Conservation (phyloP, 2,329 filamentous ascomycete species). For the Pestalotiopsis sp. region DNA sequence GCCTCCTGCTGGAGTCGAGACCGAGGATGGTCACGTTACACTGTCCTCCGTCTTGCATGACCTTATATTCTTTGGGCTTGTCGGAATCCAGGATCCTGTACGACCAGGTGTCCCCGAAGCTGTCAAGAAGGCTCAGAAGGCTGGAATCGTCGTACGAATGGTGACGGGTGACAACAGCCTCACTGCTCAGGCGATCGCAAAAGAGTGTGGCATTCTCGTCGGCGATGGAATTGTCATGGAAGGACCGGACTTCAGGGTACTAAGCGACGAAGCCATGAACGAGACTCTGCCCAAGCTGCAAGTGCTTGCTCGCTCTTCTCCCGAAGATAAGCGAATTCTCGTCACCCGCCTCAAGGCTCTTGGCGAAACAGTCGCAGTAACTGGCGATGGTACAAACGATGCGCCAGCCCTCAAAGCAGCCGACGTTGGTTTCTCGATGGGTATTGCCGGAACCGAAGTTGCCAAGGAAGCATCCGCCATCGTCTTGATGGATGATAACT, state of each 20-base stretch:
- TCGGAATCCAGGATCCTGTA: conserved; percentile 77
- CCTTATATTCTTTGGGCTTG: conserved; percentile 73
- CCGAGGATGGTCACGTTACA: conserved; percentile 63
- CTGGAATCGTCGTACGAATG: conserved; percentile 75
- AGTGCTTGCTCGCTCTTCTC: conserved; percentile 66
- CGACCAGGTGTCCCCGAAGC: conserved; percentile 69
- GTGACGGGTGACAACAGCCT: conserved; percentile 74
- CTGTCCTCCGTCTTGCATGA: conserved; percentile 66
- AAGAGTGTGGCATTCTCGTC: conserved; percentile 71
- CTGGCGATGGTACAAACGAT: conserved; percentile 70
- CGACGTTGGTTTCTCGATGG: conserved; percentile 71
- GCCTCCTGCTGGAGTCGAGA: conserved; percentile 68
- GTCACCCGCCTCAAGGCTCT: conserved; percentile 63
- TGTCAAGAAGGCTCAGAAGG: conserved; percentile 67
- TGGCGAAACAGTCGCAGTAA: conserved; percentile 65
- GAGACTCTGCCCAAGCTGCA: conserved; percentile 60
- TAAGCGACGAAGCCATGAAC: conserved; percentile 62
- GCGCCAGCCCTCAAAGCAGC: conserved; percentile 67
- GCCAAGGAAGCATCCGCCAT: conserved; percentile 72
- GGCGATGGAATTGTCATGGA: conserved; percentile 67
- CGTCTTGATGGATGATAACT: conserved; percentile 69
- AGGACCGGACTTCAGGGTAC: conserved; percentile 66
- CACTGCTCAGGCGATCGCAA: conserved; percentile 74
- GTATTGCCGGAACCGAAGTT: conserved; percentile 67
- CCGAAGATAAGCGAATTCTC: conserved; percentile 67